Base-by-base conservation (phyloP, 1,284 basidiomycete species). In the Boletellus deceptivus region DNA sequence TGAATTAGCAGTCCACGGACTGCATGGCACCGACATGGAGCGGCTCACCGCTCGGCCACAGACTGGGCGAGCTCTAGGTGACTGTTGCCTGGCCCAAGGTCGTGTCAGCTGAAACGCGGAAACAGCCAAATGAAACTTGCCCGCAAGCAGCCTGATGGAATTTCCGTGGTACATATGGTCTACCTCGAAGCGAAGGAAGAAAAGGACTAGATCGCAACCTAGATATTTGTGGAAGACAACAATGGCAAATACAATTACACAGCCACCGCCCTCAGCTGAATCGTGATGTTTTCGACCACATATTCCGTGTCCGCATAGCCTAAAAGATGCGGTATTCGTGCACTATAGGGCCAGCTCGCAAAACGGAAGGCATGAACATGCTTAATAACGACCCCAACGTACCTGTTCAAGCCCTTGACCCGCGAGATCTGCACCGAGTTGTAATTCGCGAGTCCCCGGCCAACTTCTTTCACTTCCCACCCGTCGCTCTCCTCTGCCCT, bases 261-360 rank as follows among this genome's bases (percentile, higher is more conserved):
- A 53, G 65, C 67, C 63, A 68, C 63, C 48, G 75, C 59, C 37
- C n/a, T 27, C 20, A 43, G 42, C 42, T 43, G 76, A 53, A 91
- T 85, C 3, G 88, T 91, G 59, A 96, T 86, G 60, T 92, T 91
- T 63, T 98, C 96, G 4, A 97, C 95, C 34, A 98, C 91, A 72
- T 98, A 93, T 65, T 98, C 94, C 33, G 92, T 92, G 66, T 98
- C 96, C 17, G 90, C 91, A 69, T 98, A 98, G 1, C 93, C 96
- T 36, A 99, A 72, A 9, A 93, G 66, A 55, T 86, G 82, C 14
- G 86, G 75, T 39, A 98, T 87, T 53, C 91, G 81, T 0, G 91
- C 86, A 61, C 95, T 96, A 64, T 6, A 31, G 14, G 27, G 43
- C 50, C 3, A 20, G 36, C 3, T 41, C 39, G 10, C 17, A 57